Evolutionary conservation across 2,329 filamentous ascomycete species (phyloP).

Genomic region (Blastomyces emzantsi): DNA sequence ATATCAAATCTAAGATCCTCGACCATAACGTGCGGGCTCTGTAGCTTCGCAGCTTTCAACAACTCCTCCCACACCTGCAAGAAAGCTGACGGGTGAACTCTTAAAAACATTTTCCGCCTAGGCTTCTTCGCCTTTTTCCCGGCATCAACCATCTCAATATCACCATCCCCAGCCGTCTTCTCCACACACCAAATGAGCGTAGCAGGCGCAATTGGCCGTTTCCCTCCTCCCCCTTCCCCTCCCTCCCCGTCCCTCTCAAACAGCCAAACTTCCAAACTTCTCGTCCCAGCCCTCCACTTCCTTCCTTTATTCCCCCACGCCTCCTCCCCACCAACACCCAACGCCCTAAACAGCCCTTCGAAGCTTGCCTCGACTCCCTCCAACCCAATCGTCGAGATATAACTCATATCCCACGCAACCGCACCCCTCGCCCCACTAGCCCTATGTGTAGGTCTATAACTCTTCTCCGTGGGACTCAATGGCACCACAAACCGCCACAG

Average conservation of each 20-base stretch:
- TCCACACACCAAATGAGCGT: slow-evolving; percentile 65
- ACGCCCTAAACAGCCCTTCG: slow-evolving; percentile 53
- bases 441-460: slow-evolving; percentile 78
- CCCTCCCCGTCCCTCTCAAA: slow-evolving; percentile 46
- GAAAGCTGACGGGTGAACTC: slow-evolving; percentile 72
- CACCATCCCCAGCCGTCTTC: slow-evolving; percentile 20
- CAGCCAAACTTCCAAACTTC: slow-evolving; percentile 50
- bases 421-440: slow-evolving; percentile 66
- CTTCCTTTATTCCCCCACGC: slow-evolving; percentile 55
- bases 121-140: slow-evolving; percentile 25
- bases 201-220: slow-evolving; percentile 58
- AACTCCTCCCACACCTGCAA: slow-evolving; percentile 56
- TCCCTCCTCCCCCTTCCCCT: slow-evolving; percentile 22
- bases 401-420: slow-evolving; percentile 88
- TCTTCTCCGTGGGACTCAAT: slow-evolving; percentile 77
- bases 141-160: slow-evolving; percentile 31
- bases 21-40: slow-evolving; percentile 52
- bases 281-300: slow-evolving; percentile 61
- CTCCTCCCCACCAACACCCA: slow-evolving; percentile 53
- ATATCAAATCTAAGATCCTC: slow-evolving; percentile 64
- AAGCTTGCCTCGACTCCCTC: slow-evolving; percentile 59
- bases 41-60: slow-evolving; percentile 49
- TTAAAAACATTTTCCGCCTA: slow-evolving; percentile 54
- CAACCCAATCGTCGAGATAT: slow-evolving; percentile 76
- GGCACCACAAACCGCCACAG: slow-evolving; percentile 89